A percentile compares a stretch with the other conserved stretches of the same genome.
phyloP scores from a whole-genome alignment of 331 rosid genomes.

The Phaseolus coccineus region DNA sequence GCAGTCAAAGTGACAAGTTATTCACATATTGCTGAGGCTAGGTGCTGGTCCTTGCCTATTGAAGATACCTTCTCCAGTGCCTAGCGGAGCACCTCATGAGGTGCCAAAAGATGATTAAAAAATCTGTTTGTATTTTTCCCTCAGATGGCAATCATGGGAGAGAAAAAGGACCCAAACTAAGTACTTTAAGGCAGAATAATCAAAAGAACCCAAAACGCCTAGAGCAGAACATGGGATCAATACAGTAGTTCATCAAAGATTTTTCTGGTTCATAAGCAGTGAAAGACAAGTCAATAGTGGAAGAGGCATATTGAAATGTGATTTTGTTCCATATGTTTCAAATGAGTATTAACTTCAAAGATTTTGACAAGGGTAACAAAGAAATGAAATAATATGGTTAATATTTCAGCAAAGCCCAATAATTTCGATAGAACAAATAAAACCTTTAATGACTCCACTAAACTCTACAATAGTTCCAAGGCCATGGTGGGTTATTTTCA shows the following conservation, averaged over 20 bases:
- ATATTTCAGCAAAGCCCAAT: conserved; percentile 24
- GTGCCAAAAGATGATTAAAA: conserved; percentile 16
- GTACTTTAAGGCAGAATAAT: conserved; percentile 3
- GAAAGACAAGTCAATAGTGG: neutral
- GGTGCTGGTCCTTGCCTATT: conserved; percentile 16
- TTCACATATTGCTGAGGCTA: neutral
- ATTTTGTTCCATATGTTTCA: neutral
- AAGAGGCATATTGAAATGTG: neutral
- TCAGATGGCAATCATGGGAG: neutral
- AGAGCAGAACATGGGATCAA: neutral
- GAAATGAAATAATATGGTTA: conserved; percentile 6
- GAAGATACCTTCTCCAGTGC: conserved; percentile 7
- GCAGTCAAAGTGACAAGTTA: neutral
- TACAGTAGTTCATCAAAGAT: neutral
- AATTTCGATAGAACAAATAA: conserved; percentile 30
- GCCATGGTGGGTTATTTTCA: conserved; percentile 33
- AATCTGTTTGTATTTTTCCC: conserved; percentile 14
- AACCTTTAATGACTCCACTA: conserved; percentile 6
- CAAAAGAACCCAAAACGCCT: neutral
- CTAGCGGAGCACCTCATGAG: conserved; percentile 1
- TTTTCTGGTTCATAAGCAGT: neutral
- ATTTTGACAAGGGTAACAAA: conserved; percentile 14
- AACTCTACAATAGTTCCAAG: conserved; percentile 30
- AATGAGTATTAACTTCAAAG: conserved; percentile 10
- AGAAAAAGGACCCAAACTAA: neutral